Evolutionary conservation across 2,329 filamentous ascomycete species (phyloP), one percentile per base, ranked within the genome.

Genomic region (Bipolaris gigantea): DNA sequence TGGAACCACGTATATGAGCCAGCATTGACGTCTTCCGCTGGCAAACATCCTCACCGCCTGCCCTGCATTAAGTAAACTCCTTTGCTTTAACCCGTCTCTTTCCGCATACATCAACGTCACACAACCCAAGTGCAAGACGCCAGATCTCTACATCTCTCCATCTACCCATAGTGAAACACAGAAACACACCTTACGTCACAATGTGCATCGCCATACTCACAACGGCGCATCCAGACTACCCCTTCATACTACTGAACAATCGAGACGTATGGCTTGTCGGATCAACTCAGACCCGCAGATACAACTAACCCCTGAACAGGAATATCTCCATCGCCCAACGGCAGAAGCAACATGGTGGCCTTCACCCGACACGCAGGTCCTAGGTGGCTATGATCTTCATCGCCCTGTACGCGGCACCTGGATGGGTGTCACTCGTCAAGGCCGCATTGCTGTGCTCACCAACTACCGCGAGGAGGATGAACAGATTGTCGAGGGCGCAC

Each of bases 281-380:
- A n/a, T 8, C 7, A 10, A 16, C 18, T 32, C 9, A 30, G 27
- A 11, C 9, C 9, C 16, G 6, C 18, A 25, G 13, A 5, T 7
- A 10, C 16, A 2, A 53, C 52, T 61, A 48, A 69, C 19, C 44
- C 6, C 23, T 9, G 23, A 2, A 4, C 9, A 84, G 82, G 85
- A 88, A 75, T 87, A 82, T 61, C 77, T 87, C 47, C 78, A 78
- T 57, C 82, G 85, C 32, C 85, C 85, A 46, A 88, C 85, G 19
- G 79, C 82, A 30, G 73, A 75, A 32, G 83, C 82, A 54, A 73
- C 77, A 61, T 87, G 83, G 83, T 87, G 85, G 85, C 78, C 81
- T 38, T 62, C 74, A 11, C 83, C 83, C 3, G 71, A 83, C 61
- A 62, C 72, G 15, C 76, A 85, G 57, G 79, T 88, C 50, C 76